Percentiles rank a stretch among this genome's conserved stretches.
Conservation (phyloP, 1,284 basidiomycete species). For the Moesziomyces aphidis region DNA sequence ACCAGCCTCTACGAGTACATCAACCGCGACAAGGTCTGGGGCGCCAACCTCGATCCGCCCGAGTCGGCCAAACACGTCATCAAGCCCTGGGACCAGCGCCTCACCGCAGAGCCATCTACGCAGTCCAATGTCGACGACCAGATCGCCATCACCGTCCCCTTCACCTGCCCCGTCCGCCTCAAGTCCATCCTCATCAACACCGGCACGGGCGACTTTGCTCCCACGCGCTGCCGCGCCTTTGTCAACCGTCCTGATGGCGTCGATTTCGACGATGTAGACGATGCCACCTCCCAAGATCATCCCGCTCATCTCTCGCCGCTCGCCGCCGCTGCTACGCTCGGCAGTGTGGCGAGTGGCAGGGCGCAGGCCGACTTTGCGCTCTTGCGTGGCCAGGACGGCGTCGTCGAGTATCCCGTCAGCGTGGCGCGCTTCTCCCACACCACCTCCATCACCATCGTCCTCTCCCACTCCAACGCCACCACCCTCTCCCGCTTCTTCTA, state of each 20-base stretch:
- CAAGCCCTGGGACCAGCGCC: constrained; percentile 64
- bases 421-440: constrained; percentile 61
- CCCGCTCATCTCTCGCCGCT: constrained; percentile 15
- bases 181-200: constrained; percentile 62
- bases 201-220: constrained; percentile 62
- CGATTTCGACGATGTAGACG: constrained; percentile 62
- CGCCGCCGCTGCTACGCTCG: constrained; percentile 39
- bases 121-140: constrained; percentile 66
- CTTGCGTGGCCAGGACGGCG: constrained; percentile 47
- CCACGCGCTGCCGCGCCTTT: constrained; percentile 57
- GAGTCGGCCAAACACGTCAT: constrained; percentile 59
- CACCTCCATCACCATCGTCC: constrained; percentile 60
- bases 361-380: constrained; percentile 66
- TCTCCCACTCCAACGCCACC: constrained; percentile 57
- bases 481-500: constrained; percentile 60
- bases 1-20: constrained; percentile 61
- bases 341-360: constrained; percentile 51
- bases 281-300: constrained; percentile 25
- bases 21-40: constrained; percentile 59
- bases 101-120: constrained; percentile 41
- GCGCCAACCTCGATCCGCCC: constrained; percentile 60
- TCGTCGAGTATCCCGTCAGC: constrained; percentile 64
- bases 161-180: constrained; percentile 60
- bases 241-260: constrained; percentile 64
- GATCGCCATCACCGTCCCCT: constrained; percentile 65